Conservation (phyloP, 2,329 filamentous ascomycete genomes). For the Cladosporium sp. region DNA sequence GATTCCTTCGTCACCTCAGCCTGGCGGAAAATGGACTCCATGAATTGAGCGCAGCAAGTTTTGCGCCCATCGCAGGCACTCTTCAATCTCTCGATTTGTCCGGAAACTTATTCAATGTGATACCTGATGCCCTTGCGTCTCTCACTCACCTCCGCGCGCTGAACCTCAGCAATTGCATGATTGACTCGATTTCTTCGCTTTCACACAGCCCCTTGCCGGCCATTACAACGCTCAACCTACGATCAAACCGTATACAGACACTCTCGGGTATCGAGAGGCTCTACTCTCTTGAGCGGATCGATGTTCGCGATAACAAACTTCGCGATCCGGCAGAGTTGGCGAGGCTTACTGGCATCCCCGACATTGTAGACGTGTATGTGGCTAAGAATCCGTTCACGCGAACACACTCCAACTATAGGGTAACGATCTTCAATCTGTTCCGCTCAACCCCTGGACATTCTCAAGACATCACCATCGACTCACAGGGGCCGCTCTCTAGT, state of each 20-base stretch:
- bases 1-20: constrained; percentile 87
- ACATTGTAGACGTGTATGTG: constrained; percentile 90
- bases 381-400: constrained; percentile 88
- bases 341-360: constrained; percentile 81
- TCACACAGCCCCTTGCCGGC: constrained; percentile 82
- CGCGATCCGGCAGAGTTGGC: constrained; percentile 90
- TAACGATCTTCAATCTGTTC: constrained; percentile 95
- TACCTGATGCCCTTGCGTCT: constrained; percentile 84
- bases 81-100: constrained; percentile 91
- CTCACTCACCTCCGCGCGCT: constrained; percentile 85
- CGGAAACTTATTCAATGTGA: constrained; percentile 86
- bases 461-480: constrained; percentile 87
- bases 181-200: constrained; percentile 85
- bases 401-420: constrained; percentile 77
- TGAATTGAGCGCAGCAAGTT: constrained; percentile 67
- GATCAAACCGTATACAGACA: constrained; percentile 80
- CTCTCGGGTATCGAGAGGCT: constrained; percentile 87
- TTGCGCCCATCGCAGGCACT: constrained; percentile 79
- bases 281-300: constrained; percentile 81
- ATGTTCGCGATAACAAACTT: constrained; percentile 84
- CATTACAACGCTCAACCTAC: constrained; percentile 87
- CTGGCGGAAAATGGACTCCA: constrained; percentile 89
- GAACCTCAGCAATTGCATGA: constrained; percentile 97
- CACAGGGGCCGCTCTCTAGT: constrained; percentile 73
- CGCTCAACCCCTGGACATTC: constrained; percentile 82